phyloP scores from a whole-genome alignment of 2,329 filamentous ascomycete species.

The Botryotinia globosa region DNA sequence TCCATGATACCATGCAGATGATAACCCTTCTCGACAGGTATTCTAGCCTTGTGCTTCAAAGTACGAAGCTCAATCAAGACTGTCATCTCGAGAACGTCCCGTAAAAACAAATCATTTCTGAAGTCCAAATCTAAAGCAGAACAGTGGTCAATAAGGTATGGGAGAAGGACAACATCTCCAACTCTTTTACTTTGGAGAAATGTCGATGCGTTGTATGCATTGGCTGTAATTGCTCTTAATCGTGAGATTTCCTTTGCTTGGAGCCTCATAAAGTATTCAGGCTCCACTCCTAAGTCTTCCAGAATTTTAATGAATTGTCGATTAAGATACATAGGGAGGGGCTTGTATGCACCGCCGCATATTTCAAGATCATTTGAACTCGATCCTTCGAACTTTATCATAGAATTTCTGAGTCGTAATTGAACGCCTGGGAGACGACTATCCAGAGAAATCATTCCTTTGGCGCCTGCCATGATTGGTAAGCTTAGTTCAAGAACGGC shows the following conservation, averaged over 20 bases:
- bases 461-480: constrained; percentile 50
- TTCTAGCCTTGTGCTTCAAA: constrained; percentile 75
- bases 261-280: constrained; percentile 58
- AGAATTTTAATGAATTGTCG: constrained; percentile 82
- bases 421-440: constrained; percentile 53
- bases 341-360: constrained; percentile 65
- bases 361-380: constrained; percentile 62
- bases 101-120: constrained; percentile 65
- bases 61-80: constrained; percentile 69
- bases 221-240: constrained; percentile 58
- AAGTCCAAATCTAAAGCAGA: constrained; percentile 61
- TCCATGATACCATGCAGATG: constrained; percentile 84
- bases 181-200: constrained; percentile 64
- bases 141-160: constrained; percentile 60
- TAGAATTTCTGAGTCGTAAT: constrained; percentile 66
- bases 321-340: constrained; percentile 70
- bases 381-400: constrained; percentile 71
- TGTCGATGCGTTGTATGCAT: constrained; percentile 57
- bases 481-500: neutral
- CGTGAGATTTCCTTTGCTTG: constrained; percentile 61
- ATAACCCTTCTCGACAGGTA: constrained; percentile 66
- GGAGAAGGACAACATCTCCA: constrained; percentile 58
- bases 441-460: constrained; percentile 76
- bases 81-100: constrained; percentile 65
- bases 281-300: constrained; percentile 67